Conservation (phyloP, 805 yeast species). For the Yarrowia osloensis region DNA sequence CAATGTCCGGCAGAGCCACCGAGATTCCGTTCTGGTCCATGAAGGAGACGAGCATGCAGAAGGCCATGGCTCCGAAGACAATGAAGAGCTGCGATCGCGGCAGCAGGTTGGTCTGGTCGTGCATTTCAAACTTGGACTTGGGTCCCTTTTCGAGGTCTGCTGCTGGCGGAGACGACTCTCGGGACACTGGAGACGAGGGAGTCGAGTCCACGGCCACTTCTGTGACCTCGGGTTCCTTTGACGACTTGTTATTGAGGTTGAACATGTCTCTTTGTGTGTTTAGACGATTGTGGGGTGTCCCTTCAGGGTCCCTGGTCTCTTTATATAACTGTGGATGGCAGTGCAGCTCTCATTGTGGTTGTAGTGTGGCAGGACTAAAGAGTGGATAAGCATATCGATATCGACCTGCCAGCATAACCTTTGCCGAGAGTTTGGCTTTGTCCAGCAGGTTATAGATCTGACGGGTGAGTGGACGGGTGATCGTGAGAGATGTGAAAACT, state of each 20-base stretch:
- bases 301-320: neutral
- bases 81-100: constrained; percentile 31
- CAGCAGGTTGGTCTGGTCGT: constrained; percentile 32
- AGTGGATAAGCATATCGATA: constrained; percentile 25
- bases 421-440: neutral
- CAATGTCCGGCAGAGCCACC: constrained; percentile 53
- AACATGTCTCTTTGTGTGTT: neutral
- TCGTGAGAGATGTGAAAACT: too few relatives aligned
- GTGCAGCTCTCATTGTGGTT: neutral
- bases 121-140: neutral
- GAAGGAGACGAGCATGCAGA: constrained; percentile 43
- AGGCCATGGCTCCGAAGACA: constrained; percentile 32
- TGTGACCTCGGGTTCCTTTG: neutral
- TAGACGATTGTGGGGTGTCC: neutral
- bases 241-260: neutral
- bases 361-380: neutral
- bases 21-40: constrained; percentile 55
- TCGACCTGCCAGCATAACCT: neutral
- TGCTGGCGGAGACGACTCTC: neutral
- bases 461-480: neutral
- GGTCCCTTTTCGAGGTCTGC: constrained; percentile 22
- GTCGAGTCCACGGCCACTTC: neutral
- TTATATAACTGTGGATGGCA: neutral
- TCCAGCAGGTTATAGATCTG: neutral
- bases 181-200: neutral